Percentiles rank a stretch among this genome's conserved stretches.
These are phyloP conservation scores for Wickerhamiella cacticola DNA, from an alignment of 805 yeast species.

Conservation along the genomic window DNA sequence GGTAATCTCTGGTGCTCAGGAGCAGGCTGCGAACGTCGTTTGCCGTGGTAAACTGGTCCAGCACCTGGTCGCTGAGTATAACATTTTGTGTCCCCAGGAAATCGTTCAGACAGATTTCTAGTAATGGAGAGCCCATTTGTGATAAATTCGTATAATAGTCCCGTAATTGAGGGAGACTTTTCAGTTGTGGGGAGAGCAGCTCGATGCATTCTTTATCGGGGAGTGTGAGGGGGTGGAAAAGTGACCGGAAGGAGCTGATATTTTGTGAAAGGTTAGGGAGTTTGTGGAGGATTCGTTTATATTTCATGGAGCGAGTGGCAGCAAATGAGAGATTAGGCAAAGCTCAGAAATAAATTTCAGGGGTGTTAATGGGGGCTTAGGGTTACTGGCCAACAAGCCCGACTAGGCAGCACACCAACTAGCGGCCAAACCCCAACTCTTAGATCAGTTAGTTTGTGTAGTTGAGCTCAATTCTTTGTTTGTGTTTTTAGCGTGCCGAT, in stretches of 20 bases:
- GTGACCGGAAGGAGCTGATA: background rate
- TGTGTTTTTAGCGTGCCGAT: too few relatives aligned
- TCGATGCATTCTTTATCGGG: constrained; percentile 13
- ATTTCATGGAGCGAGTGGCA: too few relatives aligned
- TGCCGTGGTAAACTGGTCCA: constrained; percentile 13
- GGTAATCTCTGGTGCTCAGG: background rate
- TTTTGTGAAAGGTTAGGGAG: background rate
- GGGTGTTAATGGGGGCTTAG: too few relatives aligned
- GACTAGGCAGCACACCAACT: too few relatives aligned
- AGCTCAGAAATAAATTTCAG: background rate
- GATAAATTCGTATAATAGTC: constrained; percentile 15
- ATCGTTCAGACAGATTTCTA: constrained; percentile 17
- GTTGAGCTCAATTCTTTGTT: too few relatives aligned
- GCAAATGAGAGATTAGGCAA: background rate
- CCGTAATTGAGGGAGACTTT: constrained; percentile 13
- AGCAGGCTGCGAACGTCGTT: constrained; percentile 11
- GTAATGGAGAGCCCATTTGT: constrained; percentile 12
- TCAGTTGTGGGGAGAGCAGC: constrained; percentile 18
- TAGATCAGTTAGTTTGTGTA: too few relatives aligned
- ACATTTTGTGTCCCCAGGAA: constrained; percentile 21
- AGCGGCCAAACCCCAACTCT: too few relatives aligned
- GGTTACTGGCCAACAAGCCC: too few relatives aligned
- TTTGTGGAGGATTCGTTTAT: background rate
- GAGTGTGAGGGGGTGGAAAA: constrained; percentile 15
- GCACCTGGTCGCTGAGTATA: constrained; percentile 10